Conservation (phyloP, 1,139 yeast genomes). For the Taiozyma onychis region DNA sequence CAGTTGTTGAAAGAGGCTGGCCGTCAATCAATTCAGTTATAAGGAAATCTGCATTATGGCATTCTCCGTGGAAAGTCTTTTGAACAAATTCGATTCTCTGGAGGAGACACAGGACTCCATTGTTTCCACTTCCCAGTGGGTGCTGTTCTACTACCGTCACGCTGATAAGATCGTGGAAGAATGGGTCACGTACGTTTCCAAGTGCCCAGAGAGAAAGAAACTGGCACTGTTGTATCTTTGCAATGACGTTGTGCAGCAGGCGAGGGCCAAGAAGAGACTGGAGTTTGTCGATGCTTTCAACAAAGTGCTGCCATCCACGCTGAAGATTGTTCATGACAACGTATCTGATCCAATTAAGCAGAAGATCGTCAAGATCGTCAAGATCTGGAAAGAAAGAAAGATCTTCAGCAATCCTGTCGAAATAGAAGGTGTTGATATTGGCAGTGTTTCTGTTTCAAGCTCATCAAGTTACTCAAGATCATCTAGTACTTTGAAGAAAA, state of each 20-base stretch:
- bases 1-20: neutral
- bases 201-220: conserved; percentile 39
- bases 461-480: neutral
- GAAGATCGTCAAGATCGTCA: conserved; percentile 59
- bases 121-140: conserved; percentile 82
- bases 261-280: conserved; percentile 55
- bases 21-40: neutral
- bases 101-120: conserved; percentile 81
- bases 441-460: neutral
- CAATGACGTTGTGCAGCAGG: conserved; percentile 81
- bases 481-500: neutral
- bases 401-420: conserved; percentile 46
- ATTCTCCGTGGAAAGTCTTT: conserved; percentile 50
- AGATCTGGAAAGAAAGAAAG: conserved; percentile 69
- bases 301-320: conserved; percentile 36
- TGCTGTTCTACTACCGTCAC: conserved; percentile 69
- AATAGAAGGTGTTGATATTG: conserved; percentile 29
- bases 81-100: conserved; percentile 50
- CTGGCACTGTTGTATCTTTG: conserved; percentile 66
- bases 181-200: conserved; percentile 49
- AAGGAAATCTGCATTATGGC: conserved; percentile 35
- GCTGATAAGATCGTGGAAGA: conserved; percentile 51
- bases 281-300: conserved; percentile 61
- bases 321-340: conserved; percentile 31
- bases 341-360: conserved; percentile 39